Percentiles rank a stretch among this genome's conserved stretches.
These are phyloP conservation scores for Blastobotrys mokoenaii DNA, from an alignment of 805 yeast species.

Conservation along the genomic window DNA sequence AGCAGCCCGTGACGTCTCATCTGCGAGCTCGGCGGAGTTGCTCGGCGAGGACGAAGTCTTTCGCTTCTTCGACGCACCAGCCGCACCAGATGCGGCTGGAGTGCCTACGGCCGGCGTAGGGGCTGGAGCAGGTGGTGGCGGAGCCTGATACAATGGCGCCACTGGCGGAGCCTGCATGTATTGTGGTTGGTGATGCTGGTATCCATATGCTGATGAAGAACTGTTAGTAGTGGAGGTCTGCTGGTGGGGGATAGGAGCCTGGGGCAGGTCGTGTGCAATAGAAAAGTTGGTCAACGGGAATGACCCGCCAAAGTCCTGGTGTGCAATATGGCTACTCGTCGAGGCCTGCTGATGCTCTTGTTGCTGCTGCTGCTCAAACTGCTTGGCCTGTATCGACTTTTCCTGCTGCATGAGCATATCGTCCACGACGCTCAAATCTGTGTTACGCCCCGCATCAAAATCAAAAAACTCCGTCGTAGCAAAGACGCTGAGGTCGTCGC, in stretches of 20 bases:
- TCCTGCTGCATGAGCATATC: conserved; percentile 34
- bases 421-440: conserved; percentile 34
- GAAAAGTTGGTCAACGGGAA: conserved; percentile 1
- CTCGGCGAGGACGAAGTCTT: conserved; percentile 1
- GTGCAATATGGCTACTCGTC: background rate
- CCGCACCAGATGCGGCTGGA: background rate
- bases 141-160: background rate
- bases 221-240: background rate
- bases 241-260: background rate
- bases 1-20: conserved; percentile 13
- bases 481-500: conserved; percentile 34
- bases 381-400: conserved; percentile 27
- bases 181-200: background rate
- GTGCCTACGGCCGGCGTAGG: background rate
- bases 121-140: background rate
- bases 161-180: background rate
- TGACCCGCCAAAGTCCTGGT: background rate
- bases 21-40: conserved; percentile 21
- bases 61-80: conserved; percentile 2
- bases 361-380: background rate
- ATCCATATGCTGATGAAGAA: background rate
- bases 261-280: conserved; percentile 2
- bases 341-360: background rate
- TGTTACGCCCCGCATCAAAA: conserved; percentile 35
- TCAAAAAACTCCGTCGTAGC: conserved; percentile 37